Conservation (phyloP, 164 flowering plant genomes). For the Stephania japonica region DNA sequence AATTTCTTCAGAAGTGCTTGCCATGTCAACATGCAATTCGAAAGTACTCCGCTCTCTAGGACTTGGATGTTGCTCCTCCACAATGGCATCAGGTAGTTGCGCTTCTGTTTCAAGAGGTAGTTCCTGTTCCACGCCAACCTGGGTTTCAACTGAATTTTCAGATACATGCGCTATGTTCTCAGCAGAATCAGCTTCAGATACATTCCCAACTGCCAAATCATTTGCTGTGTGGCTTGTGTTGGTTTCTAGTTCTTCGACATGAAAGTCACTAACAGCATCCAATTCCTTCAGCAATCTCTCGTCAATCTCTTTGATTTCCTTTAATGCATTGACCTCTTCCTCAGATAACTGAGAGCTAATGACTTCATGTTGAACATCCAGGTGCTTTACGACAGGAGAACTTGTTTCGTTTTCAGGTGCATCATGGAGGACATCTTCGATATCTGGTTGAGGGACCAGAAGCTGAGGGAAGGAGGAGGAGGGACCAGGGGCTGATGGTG, state of each 20-base stretch:
- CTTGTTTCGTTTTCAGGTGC: slow-evolving; percentile 11
- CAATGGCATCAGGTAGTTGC: neutral
- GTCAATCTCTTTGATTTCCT: slow-evolving; percentile 52
- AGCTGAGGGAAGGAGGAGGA: slow-evolving; percentile 9
- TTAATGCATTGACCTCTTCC: slow-evolving; percentile 25
- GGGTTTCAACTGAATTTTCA: slow-evolving; percentile 9
- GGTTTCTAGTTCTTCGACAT: slow-evolving; percentile 27
- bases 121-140: slow-evolving; percentile 5
- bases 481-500: slow-evolving; percentile 12
- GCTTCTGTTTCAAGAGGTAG: slow-evolving; percentile 1
- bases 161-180: slow-evolving; percentile 12
- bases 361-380: slow-evolving; percentile 14
- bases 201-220: slow-evolving; percentile 7
- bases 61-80: neutral
- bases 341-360: slow-evolving; percentile 14
- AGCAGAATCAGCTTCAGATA: slow-evolving; percentile 12
- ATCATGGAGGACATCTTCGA: slow-evolving; percentile 9
- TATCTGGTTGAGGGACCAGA: slow-evolving; percentile 1
- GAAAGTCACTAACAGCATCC: slow-evolving; percentile 73
- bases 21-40: slow-evolving; percentile 14
- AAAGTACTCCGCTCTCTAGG: slow-evolving; percentile 4
- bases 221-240: slow-evolving; percentile 10
- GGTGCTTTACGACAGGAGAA: slow-evolving; percentile 3
- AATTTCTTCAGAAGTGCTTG: slow-evolving; percentile 18
- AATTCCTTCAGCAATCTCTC: slow-evolving; percentile 54